Evolutionary conservation across 768 basidiomycete species (phyloP).

Genomic region (Mycena rosella): DNA sequence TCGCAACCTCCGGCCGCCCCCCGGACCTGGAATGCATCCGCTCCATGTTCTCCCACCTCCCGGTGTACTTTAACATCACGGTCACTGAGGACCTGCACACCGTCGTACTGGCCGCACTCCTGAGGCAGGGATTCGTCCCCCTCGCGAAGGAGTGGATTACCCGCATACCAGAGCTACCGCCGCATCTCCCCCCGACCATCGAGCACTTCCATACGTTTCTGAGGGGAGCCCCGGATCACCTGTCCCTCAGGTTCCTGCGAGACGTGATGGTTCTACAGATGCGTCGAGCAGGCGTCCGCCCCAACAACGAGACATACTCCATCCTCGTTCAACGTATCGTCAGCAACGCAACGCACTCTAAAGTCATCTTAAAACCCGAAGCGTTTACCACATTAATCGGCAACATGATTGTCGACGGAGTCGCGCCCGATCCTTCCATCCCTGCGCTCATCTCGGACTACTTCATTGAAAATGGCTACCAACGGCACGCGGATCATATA

Average conservation of each 20-base stretch:
- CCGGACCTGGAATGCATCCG: constrained; percentile 68
- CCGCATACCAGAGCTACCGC: constrained; percentile 65
- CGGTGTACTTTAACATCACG: constrained; percentile 58
- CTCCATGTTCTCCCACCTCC: constrained; percentile 64
- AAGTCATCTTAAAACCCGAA: constrained; percentile 45
- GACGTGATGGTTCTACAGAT: constrained; percentile 51
- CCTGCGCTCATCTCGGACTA: constrained; percentile 55
- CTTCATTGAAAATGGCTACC: constrained; percentile 56
- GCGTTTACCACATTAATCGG: constrained; percentile 58
- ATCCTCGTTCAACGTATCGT: constrained; percentile 62
- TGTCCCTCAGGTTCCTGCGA: constrained; percentile 49
- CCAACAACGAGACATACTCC: constrained; percentile 61
- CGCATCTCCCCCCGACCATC: constrained; percentile 58
- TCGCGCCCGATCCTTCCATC: constrained; percentile 59
- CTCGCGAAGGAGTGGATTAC: constrained; percentile 64
- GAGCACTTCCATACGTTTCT: constrained; percentile 70
- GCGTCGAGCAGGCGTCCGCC: constrained; percentile 44
- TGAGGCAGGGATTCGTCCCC: constrained; percentile 56
- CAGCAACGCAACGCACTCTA: constrained; percentile 45
- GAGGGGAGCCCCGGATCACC: constrained; percentile 50
- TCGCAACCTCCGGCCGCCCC: constrained; percentile 65
- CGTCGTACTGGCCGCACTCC: constrained; percentile 62
- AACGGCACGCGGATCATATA: constrained; percentile 53
- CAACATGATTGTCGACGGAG: constrained; percentile 58
- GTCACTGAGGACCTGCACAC: constrained; percentile 63